Conservation (phyloP, 768 basidiomycete species). For the Leccinellum luteum region DNA sequence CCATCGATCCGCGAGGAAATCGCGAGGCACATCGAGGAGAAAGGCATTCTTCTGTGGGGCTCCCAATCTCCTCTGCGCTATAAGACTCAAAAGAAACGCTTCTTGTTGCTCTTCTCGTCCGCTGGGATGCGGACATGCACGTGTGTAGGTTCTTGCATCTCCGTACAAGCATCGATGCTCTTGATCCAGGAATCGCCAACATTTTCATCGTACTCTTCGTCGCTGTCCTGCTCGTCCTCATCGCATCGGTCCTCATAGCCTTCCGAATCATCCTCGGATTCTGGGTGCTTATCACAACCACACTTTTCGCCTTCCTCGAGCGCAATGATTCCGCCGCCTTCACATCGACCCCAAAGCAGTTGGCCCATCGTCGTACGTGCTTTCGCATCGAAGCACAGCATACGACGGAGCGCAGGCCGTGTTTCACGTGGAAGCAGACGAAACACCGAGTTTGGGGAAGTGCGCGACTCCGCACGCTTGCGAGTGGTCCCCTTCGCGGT, state of each 20-base stretch:
- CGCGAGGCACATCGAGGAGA: slow-evolving; percentile 8
- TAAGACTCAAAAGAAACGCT: slow-evolving; percentile 61
- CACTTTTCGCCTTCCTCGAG: slow-evolving; percentile 45
- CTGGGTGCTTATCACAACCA: slow-evolving; percentile 53
- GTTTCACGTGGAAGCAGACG: slow-evolving; percentile 92
- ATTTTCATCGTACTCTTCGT: slow-evolving; percentile 57
- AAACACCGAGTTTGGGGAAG: slow-evolving; percentile 82
- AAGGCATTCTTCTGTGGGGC: neutral
- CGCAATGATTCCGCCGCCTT: slow-evolving; percentile 63
- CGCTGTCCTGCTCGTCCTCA: slow-evolving; percentile 12
- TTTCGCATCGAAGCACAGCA: slow-evolving; percentile 89
- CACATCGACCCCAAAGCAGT: slow-evolving; percentile 77
- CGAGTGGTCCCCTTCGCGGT: slow-evolving; percentile 38
- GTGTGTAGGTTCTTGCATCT: slow-evolving; percentile 49
- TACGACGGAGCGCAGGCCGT: slow-evolving; percentile 83
- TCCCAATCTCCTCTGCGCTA: neutral
- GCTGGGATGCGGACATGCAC: slow-evolving; percentile 69
- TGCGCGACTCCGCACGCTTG: slow-evolving; percentile 21
- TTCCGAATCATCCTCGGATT: slow-evolving; percentile 33
- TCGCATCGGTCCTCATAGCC: slow-evolving; percentile 40
- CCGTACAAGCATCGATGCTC: slow-evolving; percentile 66
- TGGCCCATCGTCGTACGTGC: slow-evolving; percentile 92
- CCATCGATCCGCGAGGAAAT: slow-evolving; percentile 15
- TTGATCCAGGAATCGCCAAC: slow-evolving; percentile 89
- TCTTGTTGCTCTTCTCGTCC: slow-evolving; percentile 73